Percentiles rank a stretch among this genome's conserved stretches.
Conservation (phyloP, 768 basidiomycete species). For the Pholiota molesta region DNA sequence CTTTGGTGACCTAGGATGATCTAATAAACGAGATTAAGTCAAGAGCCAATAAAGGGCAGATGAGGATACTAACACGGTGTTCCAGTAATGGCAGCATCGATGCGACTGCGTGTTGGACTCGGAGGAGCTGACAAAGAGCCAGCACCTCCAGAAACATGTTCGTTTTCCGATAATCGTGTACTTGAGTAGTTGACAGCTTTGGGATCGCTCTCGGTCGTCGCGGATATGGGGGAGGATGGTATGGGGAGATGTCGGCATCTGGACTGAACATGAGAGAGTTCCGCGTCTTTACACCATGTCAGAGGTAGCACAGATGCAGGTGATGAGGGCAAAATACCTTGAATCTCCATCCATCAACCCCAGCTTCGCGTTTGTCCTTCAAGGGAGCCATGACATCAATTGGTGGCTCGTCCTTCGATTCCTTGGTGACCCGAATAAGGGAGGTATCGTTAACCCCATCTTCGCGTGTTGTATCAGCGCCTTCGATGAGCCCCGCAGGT, state of each 20-base stretch:
- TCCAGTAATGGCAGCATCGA: constrained; percentile 92
- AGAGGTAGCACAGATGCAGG: not conserved
- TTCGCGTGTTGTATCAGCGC: constrained; percentile 29
- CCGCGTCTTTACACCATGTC: constrained; percentile 59
- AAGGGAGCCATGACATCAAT: constrained; percentile 79
- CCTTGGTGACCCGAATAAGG: constrained; percentile 28
- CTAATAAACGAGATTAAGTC: constrained; percentile 36
- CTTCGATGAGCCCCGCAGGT: constrained; percentile 56
- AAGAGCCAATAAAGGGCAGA: constrained; percentile 4
- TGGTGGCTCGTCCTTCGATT: constrained; percentile 31
- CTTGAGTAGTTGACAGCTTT: constrained; percentile 77
- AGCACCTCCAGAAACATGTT: constrained; percentile 47
- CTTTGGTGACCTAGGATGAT: constrained; percentile 62
- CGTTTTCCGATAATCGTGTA: constrained; percentile 80
- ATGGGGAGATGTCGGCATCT: constrained; percentile 86
- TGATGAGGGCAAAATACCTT: constrained; percentile 48
- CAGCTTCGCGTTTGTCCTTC: constrained; percentile 72
- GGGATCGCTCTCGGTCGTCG: constrained; percentile 31
- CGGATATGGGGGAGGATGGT: constrained; percentile 47
- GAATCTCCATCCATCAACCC: constrained; percentile 83
- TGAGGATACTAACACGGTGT: constrained; percentile 71
- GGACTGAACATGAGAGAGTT: constrained; percentile 96
- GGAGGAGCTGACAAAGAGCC: constrained; percentile 62
- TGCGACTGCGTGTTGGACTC: constrained; percentile 88
- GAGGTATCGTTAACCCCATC: constrained; percentile 26